phyloP scores from a whole-genome alignment of 1,284 basidiomycete genomes.

The Ceraceosorus guamensis region DNA sequence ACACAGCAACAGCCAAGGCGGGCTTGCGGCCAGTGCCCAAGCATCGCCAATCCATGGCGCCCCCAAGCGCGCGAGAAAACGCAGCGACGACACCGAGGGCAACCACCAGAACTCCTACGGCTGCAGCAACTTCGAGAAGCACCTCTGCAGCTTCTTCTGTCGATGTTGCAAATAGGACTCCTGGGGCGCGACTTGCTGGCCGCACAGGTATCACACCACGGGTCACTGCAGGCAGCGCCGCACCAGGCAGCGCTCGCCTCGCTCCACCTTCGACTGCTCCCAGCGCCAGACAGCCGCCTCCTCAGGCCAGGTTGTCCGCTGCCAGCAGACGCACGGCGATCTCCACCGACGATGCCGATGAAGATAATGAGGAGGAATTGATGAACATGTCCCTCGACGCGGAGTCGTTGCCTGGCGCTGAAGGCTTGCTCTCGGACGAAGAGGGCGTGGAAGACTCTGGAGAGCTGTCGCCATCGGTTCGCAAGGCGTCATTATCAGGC shows the following conservation, averaged over 20 bases:
- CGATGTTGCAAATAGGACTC: no score
- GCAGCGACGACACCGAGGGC: constrained; percentile 10
- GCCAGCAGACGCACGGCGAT: not conserved
- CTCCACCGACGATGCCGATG: not conserved
- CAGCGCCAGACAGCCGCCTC: no score
- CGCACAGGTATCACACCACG: not conserved
- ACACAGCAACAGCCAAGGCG: constrained; percentile 19
- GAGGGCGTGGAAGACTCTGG: not conserved
- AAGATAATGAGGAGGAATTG: constrained; percentile 8
- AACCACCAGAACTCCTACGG: not conserved
- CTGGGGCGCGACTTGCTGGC: not conserved
- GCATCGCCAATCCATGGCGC: constrained; percentile 26
- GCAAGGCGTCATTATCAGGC: not conserved
- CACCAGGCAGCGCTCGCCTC: not conserved
- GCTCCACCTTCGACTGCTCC: not conserved
- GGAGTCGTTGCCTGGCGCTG: not conserved
- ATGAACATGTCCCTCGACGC: constrained; percentile 4
- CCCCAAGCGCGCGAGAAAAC: constrained; percentile 12
- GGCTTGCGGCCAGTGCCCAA: constrained; percentile 27
- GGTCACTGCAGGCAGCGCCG: not conserved
- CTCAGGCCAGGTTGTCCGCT: no score
- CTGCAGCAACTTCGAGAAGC: not conserved
- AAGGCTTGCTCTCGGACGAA: not conserved
- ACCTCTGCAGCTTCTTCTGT: no score
- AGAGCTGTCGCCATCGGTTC: constrained; percentile 8